Evolutionary conservation across 2,329 filamentous ascomycete species (phyloP).

Genomic region (Aspergillus latus): DNA sequence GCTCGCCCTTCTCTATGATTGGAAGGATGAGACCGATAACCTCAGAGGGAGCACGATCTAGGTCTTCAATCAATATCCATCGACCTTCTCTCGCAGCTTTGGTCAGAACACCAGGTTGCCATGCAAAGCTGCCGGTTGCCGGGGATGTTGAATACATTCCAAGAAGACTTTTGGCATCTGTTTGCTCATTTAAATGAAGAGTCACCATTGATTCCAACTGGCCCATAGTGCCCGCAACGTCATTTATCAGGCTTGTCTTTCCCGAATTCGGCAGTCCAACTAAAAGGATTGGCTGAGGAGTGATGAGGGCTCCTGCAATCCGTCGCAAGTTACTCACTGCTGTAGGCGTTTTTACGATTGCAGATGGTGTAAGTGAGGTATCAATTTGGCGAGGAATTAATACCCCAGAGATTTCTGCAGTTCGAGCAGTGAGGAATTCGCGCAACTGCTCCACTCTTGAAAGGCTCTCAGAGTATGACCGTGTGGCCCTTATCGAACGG

Average conservation of each 20-base stretch:
- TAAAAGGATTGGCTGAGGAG: conserved; percentile 71
- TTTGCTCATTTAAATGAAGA: conserved; percentile 95
- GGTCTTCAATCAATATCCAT: conserved; percentile 96
- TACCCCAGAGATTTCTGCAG: conserved; percentile 64
- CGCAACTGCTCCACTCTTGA: conserved; percentile 30
- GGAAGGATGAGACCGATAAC: conserved; percentile 91
- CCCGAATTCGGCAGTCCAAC: conserved; percentile 82
- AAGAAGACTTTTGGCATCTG: conserved; percentile 92
- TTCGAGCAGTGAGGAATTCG: conserved; percentile 56
- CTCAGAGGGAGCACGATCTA: conserved; percentile 91
- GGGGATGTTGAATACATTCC: conserved; percentile 90
- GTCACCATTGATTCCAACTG: conserved; percentile 84
- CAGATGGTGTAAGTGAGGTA: conserved; percentile 49
- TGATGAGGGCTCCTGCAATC: conserved; percentile 67
- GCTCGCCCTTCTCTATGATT: conserved; percentile 86
- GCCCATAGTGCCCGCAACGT: conserved; percentile 76
- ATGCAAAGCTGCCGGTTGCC: conserved; percentile 84
- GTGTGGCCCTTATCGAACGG: conserved; percentile 23
- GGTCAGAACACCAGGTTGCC: conserved; percentile 89
- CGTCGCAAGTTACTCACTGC: conserved; percentile 69
- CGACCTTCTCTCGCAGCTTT: conserved; percentile 90
- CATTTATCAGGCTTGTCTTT: conserved; percentile 82
- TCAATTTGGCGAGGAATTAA: conserved; percentile 62
- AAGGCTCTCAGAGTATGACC: conserved; percentile 23
- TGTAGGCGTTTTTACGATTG: conserved; percentile 69